Evolutionary conservation across 1,284 basidiomycete genomes (phyloP).

Genomic region (Grifola frondosa): DNA sequence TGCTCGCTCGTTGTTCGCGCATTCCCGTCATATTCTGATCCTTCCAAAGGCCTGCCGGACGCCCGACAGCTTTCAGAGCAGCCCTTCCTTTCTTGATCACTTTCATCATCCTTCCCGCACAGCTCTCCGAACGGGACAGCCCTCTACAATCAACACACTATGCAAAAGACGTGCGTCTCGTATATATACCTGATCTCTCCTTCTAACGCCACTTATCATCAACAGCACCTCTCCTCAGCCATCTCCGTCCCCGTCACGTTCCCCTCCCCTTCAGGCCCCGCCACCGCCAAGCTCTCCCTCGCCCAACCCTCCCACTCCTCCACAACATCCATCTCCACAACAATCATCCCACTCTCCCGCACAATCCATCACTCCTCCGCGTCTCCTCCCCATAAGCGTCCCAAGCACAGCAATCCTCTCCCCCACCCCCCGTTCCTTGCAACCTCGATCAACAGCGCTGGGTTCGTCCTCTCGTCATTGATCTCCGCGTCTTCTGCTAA

Average conservation of each 20-base stretch:
- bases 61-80: constrained; percentile 7
- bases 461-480: constrained; percentile 19
- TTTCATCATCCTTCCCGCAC: constrained; percentile 22
- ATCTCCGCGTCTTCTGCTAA: constrained; percentile 22
- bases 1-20: constrained; percentile 14
- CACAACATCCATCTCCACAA: constrained; percentile 17
- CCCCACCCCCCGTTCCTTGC: constrained; percentile 15
- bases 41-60: not conserved
- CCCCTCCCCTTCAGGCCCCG: constrained; percentile 11
- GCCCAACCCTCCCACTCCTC: constrained; percentile 6
- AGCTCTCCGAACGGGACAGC: constrained; percentile 21
- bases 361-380: constrained; percentile 7
- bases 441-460: constrained; percentile 25
- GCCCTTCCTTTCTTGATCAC: constrained; percentile 18
- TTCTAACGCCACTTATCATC: constrained; percentile 21
- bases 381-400: constrained; percentile 18
- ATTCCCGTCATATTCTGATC: not conserved
- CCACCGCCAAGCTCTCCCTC: constrained; percentile 6
- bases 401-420: constrained; percentile 15
- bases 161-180: constrained; percentile 22
- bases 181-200: constrained; percentile 21
- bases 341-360: constrained; percentile 13
- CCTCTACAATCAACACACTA: constrained; percentile 15
- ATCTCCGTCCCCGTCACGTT: constrained; percentile 13
- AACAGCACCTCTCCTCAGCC: constrained; percentile 16